phyloP scores from a whole-genome alignment of 2,329 filamentous ascomycete genomes.

The Ophiocordyceps sinensis region DNA sequence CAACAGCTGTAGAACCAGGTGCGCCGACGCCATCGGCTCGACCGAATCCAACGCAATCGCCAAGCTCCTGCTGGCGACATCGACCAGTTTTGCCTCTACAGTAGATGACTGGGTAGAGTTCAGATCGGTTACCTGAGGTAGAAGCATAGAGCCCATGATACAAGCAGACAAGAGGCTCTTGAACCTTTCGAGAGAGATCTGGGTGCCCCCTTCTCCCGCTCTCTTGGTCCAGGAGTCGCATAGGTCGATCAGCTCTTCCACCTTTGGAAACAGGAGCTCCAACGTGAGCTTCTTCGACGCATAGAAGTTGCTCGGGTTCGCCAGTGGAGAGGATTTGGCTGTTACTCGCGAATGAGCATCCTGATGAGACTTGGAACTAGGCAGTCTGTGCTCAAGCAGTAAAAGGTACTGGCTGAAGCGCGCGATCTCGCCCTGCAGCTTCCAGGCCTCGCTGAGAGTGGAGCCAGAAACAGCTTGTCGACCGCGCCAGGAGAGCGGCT shows the following conservation, averaged over 20 bases:
- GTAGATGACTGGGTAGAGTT: slow-evolving; percentile 34
- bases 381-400: slow-evolving; percentile 24
- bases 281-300: slow-evolving; percentile 35
- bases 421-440: slow-evolving; percentile 25
- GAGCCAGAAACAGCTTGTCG: slow-evolving; percentile 29
- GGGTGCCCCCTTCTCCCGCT: slow-evolving; percentile 28
- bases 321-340: slow-evolving; percentile 6
- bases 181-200: slow-evolving; percentile 37
- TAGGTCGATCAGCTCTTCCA: slow-evolving; percentile 32
- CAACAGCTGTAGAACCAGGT: slow-evolving; percentile 29
- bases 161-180: slow-evolving; percentile 36
- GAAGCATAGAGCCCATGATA: slow-evolving; percentile 27
- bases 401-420: slow-evolving; percentile 39
- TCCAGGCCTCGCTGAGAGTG: slow-evolving; percentile 32
- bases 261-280: slow-evolving; percentile 38
- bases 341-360: slow-evolving; percentile 2
- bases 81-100: slow-evolving; percentile 28
- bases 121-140: slow-evolving; percentile 31
- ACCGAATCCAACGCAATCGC: slow-evolving; percentile 25
- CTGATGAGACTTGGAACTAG: not conserved
- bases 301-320: slow-evolving; percentile 19
- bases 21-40: slow-evolving; percentile 29
- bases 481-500: slow-evolving; percentile 14
- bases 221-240: slow-evolving; percentile 32
- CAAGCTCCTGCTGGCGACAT: slow-evolving; percentile 25